These are phyloP conservation scores for Pestalotiopsis sp. DNA, from an alignment of 2,329 filamentous ascomycete species.

Conservation along the genomic window DNA sequence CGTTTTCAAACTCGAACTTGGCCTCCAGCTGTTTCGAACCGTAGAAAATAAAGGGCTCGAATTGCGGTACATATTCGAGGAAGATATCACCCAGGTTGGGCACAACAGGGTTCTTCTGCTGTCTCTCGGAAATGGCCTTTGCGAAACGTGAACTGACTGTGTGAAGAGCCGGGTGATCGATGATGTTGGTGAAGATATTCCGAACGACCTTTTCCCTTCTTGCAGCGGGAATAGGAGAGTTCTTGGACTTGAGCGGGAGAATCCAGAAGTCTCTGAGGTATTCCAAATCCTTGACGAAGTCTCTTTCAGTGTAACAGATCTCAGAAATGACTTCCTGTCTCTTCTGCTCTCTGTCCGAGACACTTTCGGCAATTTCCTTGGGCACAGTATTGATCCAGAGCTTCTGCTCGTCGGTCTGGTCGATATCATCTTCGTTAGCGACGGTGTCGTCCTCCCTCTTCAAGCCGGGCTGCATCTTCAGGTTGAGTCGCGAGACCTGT, in stretches of 20 bases:
- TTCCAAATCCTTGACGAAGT: slow-evolving; percentile 98
- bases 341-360: slow-evolving; percentile 93
- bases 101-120: slow-evolving; percentile 89
- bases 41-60: slow-evolving; percentile 95
- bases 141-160: slow-evolving; percentile 88
- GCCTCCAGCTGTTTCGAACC: slow-evolving; percentile 94
- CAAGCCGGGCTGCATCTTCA: slow-evolving; percentile 89
- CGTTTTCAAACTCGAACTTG: slow-evolving; percentile 97
- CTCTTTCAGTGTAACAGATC: slow-evolving; percentile 96
- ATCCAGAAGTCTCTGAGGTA: slow-evolving; percentile 99
- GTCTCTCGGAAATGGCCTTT: slow-evolving; percentile 83
- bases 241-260: slow-evolving; percentile 79
- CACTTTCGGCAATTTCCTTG: slow-evolving; percentile 88
- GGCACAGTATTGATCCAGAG: slow-evolving; percentile 99
- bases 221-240: slow-evolving; percentile 86
- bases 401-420: slow-evolving; percentile 93
- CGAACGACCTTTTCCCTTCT: slow-evolving; percentile 89
- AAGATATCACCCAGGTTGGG: slow-evolving; percentile 93
- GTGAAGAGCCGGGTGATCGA: slow-evolving; percentile 81
- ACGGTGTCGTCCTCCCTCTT: slow-evolving; percentile 63
- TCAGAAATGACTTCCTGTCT: slow-evolving; percentile 97
- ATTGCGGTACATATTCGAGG: slow-evolving; percentile 86
- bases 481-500: slow-evolving; percentile 90
- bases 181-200: slow-evolving; percentile 93
- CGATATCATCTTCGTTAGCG: slow-evolving; percentile 76